Base-by-base conservation (phyloP, 2,329 filamentous ascomycete genomes). In the Zymoseptoria tritici region DNA sequence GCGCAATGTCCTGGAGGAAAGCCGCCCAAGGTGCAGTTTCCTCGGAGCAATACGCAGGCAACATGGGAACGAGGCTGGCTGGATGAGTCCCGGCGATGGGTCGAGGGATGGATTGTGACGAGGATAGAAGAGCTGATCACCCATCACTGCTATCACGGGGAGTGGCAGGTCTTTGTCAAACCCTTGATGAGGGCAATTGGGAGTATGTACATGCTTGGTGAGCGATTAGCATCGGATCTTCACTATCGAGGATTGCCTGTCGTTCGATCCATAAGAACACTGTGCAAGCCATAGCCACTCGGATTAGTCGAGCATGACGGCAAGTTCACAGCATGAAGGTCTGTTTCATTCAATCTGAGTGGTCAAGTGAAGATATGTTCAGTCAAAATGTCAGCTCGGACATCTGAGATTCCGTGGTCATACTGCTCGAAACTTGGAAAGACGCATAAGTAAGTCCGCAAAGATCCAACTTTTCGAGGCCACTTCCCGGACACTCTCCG, bases 91-190 rank as follows among this genome's bases (percentile, higher is more conserved):
- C 58, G 67, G 58, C 66, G 67, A 29, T 67, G 56, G 49, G 57
- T 64, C 19, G 67, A 67, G 68, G 66, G 66, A 22, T 70, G 68
- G 68, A 65, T 55, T 2, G 60, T 71, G 26, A 69, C 69, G 5
- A 60, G 66, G 21, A 57, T 66, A 9, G 68, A 70, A 55, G 68
- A 71, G 62, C 60, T 64, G 52, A 62, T 46, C 3, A 3, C 61
- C 13, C 57, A 62, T 11, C 58, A 62, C 4, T 68, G 62, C 50
- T 67, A 67, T 42, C 69, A 71, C 55, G 52, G 60, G 24, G 61
- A 64, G 31, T 61, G 65, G 11, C 52, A 57, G 49, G 54, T 60
- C 9, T 49, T 56, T 8, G 57, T 66, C 21, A 67, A 64, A 24
- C 58, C 54, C 3, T 20, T 66, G 16, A 53, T 70, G 57, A 58